Conservation (phyloP, 306 rosid species). For the Lathyrus sativus region DNA sequence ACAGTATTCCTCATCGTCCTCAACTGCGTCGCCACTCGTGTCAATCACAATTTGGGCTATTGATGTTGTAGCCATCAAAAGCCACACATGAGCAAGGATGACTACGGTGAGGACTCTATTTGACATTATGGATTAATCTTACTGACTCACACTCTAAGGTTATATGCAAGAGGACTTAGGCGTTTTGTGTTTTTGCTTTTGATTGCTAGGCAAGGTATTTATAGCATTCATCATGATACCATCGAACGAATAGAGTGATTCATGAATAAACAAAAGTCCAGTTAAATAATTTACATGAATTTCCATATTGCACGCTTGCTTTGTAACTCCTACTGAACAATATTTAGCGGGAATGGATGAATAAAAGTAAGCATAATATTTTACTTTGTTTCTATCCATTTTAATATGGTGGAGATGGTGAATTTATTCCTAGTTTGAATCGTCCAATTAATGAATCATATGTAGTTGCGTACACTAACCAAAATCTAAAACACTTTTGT, state of each 20-base stretch:
- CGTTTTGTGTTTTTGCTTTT: neutral
- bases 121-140: conserved; percentile 3
- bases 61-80: conserved; percentile 42
- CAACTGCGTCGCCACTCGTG: conserved; percentile 46
- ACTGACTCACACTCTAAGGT: neutral
- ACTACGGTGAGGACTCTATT: neutral
- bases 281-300: neutral
- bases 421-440: neutral
- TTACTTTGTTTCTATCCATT: neutral
- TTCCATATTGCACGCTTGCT: neutral
- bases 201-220: neutral
- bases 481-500: neutral
- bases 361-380: neutral
- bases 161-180: neutral
- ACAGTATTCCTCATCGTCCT: conserved; percentile 48
- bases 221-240: neutral
- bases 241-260: neutral
- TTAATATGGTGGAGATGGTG: neutral
- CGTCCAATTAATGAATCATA: neutral
- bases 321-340: too few relatives aligned
- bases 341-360: neutral
- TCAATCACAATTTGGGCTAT: conserved; percentile 46
- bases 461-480: neutral
- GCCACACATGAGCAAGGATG: conserved; percentile 19
- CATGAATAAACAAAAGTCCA: neutral